Base-by-base conservation (phyloP, 2,329 filamentous ascomycete species). In the Chaetomiaceae sp. region DNA sequence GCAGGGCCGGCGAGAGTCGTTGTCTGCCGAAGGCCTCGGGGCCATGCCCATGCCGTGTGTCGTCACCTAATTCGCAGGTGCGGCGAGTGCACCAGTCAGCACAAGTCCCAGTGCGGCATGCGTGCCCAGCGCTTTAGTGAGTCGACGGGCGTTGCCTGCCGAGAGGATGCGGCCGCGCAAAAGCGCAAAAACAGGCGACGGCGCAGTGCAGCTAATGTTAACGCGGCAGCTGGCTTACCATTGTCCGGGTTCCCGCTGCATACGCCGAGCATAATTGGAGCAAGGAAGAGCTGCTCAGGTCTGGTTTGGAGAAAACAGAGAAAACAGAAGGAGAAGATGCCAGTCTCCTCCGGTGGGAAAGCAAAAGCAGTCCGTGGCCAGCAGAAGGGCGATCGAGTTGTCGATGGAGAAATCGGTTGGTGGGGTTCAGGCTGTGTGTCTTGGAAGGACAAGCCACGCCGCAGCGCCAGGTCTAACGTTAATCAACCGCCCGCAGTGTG, bases 1-100 rank as follows among this genome's bases (percentile, higher is more conserved):
- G 72, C 51, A 80, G 65, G 41, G 73, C 66, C 37, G 73, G 68
- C 48, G 70, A 62, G 55, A 77, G 70, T 63, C 73, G 73, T 61
- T 64, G 70, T 55, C 73, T 69, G 51, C 70, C 74, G 62, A 69
- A 69, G 63, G 69, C 65, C 54, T 71, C 65, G 51, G 60, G 61
- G 57, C 66, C 66, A 57, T 63, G 60, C 53, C 66, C 66, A 57
- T 63, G 60, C 53, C 62, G 64, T 62, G 61, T 65, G 58, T 72
- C 68, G 65, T 68, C 68, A 67, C 69, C 72, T 74, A 60, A n/a
- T n/a, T 30, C 21, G 39, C 19, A 23, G 16, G 51, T 38, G 42
- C 34, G 31, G 40, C 19, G 48, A 39, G 35, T n/a, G 33, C 46
- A 25, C 8, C 9, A 25, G 55, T 57, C 48, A 57, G 53, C 53